phyloP scores from a whole-genome alignment of 306 rosid genomes.

The Vigna mungo region DNA sequence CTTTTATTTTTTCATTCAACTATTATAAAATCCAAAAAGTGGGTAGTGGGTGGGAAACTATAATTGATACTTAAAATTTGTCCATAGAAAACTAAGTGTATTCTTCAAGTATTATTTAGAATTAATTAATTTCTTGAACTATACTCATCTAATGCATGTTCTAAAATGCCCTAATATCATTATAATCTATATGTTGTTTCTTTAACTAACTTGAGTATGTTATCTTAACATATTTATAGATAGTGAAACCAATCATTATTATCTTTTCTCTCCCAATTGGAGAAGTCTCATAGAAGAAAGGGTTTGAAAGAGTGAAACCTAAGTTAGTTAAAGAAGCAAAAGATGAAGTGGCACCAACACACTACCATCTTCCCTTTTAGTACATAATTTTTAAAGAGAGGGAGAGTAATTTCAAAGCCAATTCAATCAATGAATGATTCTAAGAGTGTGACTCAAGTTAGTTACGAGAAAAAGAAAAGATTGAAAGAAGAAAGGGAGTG shows the following conservation, averaged over 20 bases:
- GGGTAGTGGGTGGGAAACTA: not conserved
- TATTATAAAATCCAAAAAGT: not conserved
- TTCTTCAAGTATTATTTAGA: not conserved
- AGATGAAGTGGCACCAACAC: conserved; percentile 22
- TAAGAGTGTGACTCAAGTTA: conserved; percentile 63
- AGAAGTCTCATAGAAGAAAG: conserved; percentile 46
- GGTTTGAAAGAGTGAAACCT: conserved; percentile 63
- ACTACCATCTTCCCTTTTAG: conserved; percentile 14
- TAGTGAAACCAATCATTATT: conserved; percentile 41
- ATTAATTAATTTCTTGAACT: conserved; percentile 3
- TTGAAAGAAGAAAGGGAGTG: not conserved
- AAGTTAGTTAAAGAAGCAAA: conserved; percentile 52
- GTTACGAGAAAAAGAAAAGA: conserved; percentile 32
- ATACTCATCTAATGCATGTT: conserved; percentile 12
- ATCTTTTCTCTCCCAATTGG: conserved; percentile 33
- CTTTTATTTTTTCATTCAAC: too few species aligned
- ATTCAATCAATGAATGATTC: conserved; percentile 47
- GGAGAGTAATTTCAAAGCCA: conserved; percentile 59
- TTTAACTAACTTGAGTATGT: conserved; percentile 35
- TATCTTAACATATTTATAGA: conserved; percentile 14
- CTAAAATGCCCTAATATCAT: not conserved
- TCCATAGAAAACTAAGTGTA: not conserved
- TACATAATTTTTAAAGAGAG: not conserved
- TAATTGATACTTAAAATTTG: not conserved
- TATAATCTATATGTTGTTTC: conserved; percentile 9